Base-by-base conservation (phyloP, 805 yeast species). In the Lachancea cidri region DNA sequence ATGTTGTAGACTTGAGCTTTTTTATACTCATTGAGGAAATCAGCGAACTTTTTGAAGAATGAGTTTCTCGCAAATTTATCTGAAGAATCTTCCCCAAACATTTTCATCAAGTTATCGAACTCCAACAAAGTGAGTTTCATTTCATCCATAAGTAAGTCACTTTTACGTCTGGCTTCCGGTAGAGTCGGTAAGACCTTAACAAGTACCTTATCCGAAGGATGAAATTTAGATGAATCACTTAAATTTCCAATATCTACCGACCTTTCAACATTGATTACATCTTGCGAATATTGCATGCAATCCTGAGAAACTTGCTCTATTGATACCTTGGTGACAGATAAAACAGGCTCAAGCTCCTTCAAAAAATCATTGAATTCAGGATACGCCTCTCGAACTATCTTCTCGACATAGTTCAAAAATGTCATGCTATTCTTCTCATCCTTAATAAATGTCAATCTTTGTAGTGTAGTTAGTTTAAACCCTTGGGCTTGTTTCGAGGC, bases 401-500 rank as follows among this genome's bases (percentile, higher is more conserved):
- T 84, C 61, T 93, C 98, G 41, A 94, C 87, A 61, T 89, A 89
- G 58, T 94, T 96, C 53, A 93, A 66, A 55, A 93, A 89, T 1
- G 95, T 86, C 81, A 84, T 80, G 4, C 87, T 76, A 58, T 91
- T 89, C 44, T 80, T 76, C 19, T 83, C 87, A 63, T 91, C 96
- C 58, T 93, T 93, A 65, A 94, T 81, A 51, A 94, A 88, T 24
- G 83, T 86, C 44, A 93, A 72, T 51, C 98, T 70, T 55, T 88
- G 96, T 39, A 93, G 71, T n/a, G 96, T 86, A 34, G 86, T 82
- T 45, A 93, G 68, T 54, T 84, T 83, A 72, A 94, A 94, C 3
- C 99, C 99, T 49, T 77, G 74, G 1, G 97, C 98, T 60, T 88
- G 95, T 53, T 88, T 89, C 2, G 86, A 72, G n/a, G 79, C 70